These are phyloP conservation scores for Euptelea pleiosperma DNA, from an alignment of 164 flowering plant genomes.

Conservation along the genomic window DNA sequence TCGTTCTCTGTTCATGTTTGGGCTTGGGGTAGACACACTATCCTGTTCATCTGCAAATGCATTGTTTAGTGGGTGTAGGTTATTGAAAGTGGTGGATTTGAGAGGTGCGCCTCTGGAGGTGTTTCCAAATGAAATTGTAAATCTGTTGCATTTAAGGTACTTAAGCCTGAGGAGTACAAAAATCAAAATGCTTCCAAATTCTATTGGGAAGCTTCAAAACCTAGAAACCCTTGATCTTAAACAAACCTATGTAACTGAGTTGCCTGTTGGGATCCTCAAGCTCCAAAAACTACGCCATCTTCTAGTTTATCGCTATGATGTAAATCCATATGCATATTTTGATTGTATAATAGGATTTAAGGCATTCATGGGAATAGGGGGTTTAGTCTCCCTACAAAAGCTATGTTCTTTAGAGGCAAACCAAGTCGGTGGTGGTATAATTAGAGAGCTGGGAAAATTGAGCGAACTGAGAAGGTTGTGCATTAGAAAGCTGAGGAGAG, in stretches of 20 bases:
- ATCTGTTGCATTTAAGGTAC: no score
- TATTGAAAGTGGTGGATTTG: not conserved
- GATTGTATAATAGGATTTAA: not conserved
- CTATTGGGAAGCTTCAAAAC: conserved; percentile 9
- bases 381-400: conserved; percentile 4
- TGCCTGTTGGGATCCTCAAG: conserved; percentile 1
- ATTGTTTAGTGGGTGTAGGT: not conserved
- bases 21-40: not conserved
- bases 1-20: not conserved
- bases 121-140: not conserved
- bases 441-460: no score
- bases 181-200: no score
- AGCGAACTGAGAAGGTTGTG: conserved; percentile 1
- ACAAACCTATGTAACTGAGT: not conserved
- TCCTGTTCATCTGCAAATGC: not conserved
- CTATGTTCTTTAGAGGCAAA: not conserved
- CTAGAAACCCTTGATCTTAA: conserved; percentile 8
- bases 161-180: no score
- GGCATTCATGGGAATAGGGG: no score
- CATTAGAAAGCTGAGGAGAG: no score
- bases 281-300: no score
- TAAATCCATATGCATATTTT: no score
- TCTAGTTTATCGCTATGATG: no score
- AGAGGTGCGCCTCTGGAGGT: no score
- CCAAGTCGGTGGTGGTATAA: no score